Conservation (phyloP, 768 basidiomycete genomes). For the Agrocybe pediades region DNA sequence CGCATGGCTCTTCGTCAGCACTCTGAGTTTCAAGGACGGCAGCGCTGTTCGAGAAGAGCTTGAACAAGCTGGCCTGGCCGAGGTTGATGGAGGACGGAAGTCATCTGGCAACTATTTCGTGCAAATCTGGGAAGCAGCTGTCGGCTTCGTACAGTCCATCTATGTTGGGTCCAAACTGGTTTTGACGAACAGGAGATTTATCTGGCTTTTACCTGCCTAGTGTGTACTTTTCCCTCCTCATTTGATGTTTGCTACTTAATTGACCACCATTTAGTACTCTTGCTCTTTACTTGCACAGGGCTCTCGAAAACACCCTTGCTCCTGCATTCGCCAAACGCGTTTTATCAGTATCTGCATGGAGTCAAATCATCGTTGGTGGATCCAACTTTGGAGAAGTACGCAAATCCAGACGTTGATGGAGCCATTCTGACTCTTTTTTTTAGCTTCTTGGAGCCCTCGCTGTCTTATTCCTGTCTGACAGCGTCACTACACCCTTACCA, state of each 20-base stretch:
- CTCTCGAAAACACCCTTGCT: slow-evolving; percentile 28
- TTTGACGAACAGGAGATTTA: slow-evolving; percentile 26
- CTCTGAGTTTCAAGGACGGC: slow-evolving; percentile 23
- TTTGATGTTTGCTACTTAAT: not conserved
- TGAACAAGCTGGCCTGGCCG: slow-evolving; percentile 20
- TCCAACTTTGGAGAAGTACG: slow-evolving; percentile 36
- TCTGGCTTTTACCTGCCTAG: slow-evolving; percentile 33
- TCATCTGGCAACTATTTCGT: slow-evolving; percentile 22
- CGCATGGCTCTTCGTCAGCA: slow-evolving; percentile 26
- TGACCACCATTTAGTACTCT: slow-evolving; percentile 17
- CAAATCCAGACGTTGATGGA: not conserved
- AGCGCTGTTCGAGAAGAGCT: slow-evolving; percentile 19
- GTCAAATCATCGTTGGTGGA: slow-evolving; percentile 34
- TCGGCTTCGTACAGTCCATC: slow-evolving; percentile 27
- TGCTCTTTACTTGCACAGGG: slow-evolving; percentile 32
- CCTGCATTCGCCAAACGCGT: slow-evolving; percentile 31
- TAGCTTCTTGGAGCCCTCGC: slow-evolving; percentile 29
- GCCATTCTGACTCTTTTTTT: not conserved
- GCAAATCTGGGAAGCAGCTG: slow-evolving; percentile 20
- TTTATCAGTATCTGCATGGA: slow-evolving; percentile 30
- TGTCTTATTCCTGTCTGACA: slow-evolving; percentile 29
- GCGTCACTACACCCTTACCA: slow-evolving; percentile 31
- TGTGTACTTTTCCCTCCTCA: slow-evolving; percentile 1
- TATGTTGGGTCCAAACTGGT: slow-evolving; percentile 30
- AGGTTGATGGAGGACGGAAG: slow-evolving; percentile 17